phyloP scores from a whole-genome alignment of 2,329 filamentous ascomycete genomes.

The Pseudopyricularia javanii region DNA sequence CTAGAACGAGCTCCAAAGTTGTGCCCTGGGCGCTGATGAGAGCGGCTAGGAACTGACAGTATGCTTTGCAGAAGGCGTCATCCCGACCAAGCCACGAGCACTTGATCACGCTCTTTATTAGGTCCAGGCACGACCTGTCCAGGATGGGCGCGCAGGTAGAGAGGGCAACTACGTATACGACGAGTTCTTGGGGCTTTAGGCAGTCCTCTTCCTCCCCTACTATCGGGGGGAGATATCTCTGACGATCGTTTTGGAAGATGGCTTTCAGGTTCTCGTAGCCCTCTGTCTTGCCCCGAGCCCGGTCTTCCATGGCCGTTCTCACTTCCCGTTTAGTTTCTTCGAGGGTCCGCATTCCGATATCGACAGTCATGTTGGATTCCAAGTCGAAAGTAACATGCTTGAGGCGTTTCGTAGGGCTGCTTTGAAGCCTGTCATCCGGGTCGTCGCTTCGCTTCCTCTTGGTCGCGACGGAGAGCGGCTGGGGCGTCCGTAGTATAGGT shows the following conservation, averaged over 20 bases:
- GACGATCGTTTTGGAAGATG: slow-evolving; percentile 38
- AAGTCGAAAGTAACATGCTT: slow-evolving; percentile 46
- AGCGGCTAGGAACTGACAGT: slow-evolving; percentile 54
- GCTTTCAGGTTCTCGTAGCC: slow-evolving; percentile 51
- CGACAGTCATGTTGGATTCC: slow-evolving; percentile 42
- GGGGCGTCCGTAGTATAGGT: slow-evolving; percentile 37
- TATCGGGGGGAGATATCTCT: slow-evolving; percentile 16
- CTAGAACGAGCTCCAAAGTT: slow-evolving; percentile 53
- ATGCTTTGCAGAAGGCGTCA: slow-evolving; percentile 53
- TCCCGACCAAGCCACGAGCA: slow-evolving; percentile 55
- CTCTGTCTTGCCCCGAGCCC: slow-evolving; percentile 43
- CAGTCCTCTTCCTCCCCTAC: slow-evolving; percentile 30
- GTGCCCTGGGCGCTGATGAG: slow-evolving; percentile 71
- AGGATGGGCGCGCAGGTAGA: slow-evolving; percentile 49
- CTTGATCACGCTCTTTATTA: slow-evolving; percentile 46
- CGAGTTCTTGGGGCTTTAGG: slow-evolving; percentile 40
- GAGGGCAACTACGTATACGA: slow-evolving; percentile 50
- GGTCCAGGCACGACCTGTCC: slow-evolving; percentile 42
- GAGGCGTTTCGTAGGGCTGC: slow-evolving; percentile 38
- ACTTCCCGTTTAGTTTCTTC: slow-evolving; percentile 44
- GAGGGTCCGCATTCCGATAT: slow-evolving; percentile 38
- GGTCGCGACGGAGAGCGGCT: slow-evolving; percentile 28
- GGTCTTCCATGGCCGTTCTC: slow-evolving; percentile 40
- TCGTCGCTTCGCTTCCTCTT: slow-evolving; percentile 30
- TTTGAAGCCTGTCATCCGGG: slow-evolving; percentile 23